A percentile compares a stretch with the other conserved stretches of the same genome.
Conservation (phyloP, 179 eudicot species). For the Camellia oleifera region DNA sequence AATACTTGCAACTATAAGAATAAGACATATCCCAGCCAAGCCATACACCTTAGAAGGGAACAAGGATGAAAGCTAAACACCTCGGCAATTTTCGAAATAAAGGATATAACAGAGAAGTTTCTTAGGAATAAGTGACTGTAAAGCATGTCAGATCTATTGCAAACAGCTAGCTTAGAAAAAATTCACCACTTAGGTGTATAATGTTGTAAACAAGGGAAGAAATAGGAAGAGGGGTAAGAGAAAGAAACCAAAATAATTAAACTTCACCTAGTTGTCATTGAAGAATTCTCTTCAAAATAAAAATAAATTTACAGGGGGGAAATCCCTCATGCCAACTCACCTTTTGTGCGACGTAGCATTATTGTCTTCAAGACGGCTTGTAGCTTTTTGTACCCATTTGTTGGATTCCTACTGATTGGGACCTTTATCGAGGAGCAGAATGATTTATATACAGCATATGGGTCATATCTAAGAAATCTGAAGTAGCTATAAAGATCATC, state of each 20-base stretch:
- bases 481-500: constrained; percentile 99
- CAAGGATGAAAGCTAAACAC: neutral
- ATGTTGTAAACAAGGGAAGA: neutral
- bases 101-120: neutral
- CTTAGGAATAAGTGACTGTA: neutral
- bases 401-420: constrained; percentile 63
- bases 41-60: neutral
- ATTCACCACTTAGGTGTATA: neutral
- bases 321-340: constrained; percentile 27
- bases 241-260: neutral
- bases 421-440: constrained; percentile 69
- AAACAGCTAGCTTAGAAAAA: neutral
- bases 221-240: neutral
- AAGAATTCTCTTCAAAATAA: neutral
- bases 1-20: neutral
- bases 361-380: constrained; percentile 92
- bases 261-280: neutral
- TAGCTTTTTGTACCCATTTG: constrained; percentile 73
- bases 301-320: neutral
- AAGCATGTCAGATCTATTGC: neutral
- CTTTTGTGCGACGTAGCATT: constrained; percentile 98
- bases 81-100: neutral
- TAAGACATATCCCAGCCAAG: neutral
- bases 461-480: constrained; percentile 90
- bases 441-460: constrained; percentile 64